Conservation (phyloP, 257 asterid genomes). For the Capsicum rhomboideum region DNA sequence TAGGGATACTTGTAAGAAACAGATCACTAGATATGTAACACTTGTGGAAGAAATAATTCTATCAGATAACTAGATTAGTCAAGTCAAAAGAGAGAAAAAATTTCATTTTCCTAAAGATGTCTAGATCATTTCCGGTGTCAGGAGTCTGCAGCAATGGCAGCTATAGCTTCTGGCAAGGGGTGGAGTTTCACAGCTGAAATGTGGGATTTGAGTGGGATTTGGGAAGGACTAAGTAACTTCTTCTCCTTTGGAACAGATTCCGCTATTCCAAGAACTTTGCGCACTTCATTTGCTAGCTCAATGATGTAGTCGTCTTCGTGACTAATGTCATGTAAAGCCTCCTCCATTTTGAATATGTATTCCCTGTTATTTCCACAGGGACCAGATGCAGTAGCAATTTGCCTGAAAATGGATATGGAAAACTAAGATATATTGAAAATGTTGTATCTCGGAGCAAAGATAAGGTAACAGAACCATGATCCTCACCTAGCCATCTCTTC, state of each 20-base stretch:
- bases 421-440: not conserved
- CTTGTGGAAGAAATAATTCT: not conserved
- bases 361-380: constrained; percentile 91
- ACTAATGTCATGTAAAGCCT: constrained; percentile 72
- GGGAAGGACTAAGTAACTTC: constrained; percentile 17
- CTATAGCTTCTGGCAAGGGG: constrained; percentile 36
- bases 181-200: constrained; percentile 37
- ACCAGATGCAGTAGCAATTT: constrained; percentile 88
- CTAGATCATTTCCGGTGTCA: not conserved
- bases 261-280: constrained; percentile 40
- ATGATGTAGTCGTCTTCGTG: constrained; percentile 75
- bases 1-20: not conserved
- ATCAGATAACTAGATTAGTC: not conserved
- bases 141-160: constrained; percentile 31
- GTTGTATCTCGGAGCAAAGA: not conserved
- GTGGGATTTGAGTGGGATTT: constrained; percentile 28
- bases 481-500: constrained; percentile 35
- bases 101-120: not conserved
- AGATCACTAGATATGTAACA: not conserved
- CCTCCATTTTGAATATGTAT: constrained; percentile 71
- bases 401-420: constrained; percentile 16
- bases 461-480: not conserved
- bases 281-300: constrained; percentile 80
- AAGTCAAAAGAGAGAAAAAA: not conserved
- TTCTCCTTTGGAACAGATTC: constrained; percentile 32